Conservation (phyloP, 495 filamentous ascomycete genomes). For the Amphirosellinia nigrospora region DNA sequence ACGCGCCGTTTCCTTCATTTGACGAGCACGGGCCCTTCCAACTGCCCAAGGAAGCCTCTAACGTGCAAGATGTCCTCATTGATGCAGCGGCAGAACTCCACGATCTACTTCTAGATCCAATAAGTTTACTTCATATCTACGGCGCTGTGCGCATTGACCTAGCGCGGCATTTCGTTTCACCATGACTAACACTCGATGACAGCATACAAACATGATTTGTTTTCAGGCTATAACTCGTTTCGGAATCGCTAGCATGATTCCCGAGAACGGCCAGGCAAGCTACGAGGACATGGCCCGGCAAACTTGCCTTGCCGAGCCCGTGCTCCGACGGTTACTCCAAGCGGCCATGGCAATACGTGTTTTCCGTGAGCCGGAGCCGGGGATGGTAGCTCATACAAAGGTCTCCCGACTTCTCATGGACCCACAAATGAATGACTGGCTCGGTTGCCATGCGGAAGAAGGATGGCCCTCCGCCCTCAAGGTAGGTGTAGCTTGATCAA, state of each 20-base stretch:
- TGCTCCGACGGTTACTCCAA: slow-evolving; percentile 47
- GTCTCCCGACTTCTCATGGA: slow-evolving; percentile 42
- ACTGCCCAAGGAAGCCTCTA: background rate
- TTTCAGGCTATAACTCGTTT: slow-evolving; percentile 45
- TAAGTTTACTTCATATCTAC: background rate
- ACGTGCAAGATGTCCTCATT: background rate
- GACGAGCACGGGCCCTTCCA: background rate
- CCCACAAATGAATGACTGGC: slow-evolving; percentile 39
- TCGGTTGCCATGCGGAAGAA: slow-evolving; percentile 34
- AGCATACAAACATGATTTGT: slow-evolving; percentile 36
- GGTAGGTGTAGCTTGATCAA: background rate
- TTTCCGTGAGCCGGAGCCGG: slow-evolving; percentile 48
- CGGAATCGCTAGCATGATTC: slow-evolving; percentile 41
- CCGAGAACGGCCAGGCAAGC: slow-evolving; percentile 36
- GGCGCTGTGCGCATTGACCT: background rate
- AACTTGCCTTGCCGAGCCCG: slow-evolving; percentile 29
- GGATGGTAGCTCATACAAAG: slow-evolving; percentile 34
- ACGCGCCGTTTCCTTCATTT: slow-evolving; percentile 4
- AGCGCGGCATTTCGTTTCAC: background rate
- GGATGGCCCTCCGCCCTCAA: slow-evolving; percentile 29
- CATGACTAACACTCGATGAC: background rate
- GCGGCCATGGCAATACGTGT: slow-evolving; percentile 54
- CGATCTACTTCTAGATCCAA: slow-evolving; percentile 1
- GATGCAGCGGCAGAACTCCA: slow-evolving; percentile 4
- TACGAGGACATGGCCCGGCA: slow-evolving; percentile 40